phyloP scores from a whole-genome alignment of 768 basidiomycete genomes.

The Steccherinum ochraceum region DNA sequence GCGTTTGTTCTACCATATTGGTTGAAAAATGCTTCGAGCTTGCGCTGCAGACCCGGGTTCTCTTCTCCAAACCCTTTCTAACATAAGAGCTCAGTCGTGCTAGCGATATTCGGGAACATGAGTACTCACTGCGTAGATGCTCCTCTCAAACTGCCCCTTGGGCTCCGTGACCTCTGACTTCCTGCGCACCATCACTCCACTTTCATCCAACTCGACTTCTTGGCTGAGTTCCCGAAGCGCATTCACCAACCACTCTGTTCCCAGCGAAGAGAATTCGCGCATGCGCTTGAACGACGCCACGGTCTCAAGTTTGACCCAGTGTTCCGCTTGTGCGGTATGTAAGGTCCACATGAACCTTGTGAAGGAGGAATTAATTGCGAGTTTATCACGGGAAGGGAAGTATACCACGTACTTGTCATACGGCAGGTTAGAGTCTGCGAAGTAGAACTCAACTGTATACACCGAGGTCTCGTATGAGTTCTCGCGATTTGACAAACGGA shows the following conservation, averaged over 20 bases:
- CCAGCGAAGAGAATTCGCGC: constrained; percentile 59
- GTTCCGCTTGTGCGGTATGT: constrained; percentile 71
- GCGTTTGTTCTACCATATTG: constrained; percentile 74
- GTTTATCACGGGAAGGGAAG: too few species aligned
- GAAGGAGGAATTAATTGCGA: constrained; percentile 3
- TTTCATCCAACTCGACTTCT: constrained; percentile 69
- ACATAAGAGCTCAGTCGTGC: not conserved
- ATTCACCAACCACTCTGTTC: constrained; percentile 61
- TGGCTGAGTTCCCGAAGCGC: constrained; percentile 47
- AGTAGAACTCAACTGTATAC: constrained; percentile 85
- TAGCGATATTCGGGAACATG: not conserved
- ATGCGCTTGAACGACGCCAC: constrained; percentile 95
- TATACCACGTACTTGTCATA: constrained; percentile 63
- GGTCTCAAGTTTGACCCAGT: constrained; percentile 86
- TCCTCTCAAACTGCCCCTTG: constrained; percentile 74
- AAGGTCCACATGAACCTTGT: constrained; percentile 93
- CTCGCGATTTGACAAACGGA: not conserved
- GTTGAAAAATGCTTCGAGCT: constrained; percentile 75
- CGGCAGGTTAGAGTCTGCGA: constrained; percentile 93
- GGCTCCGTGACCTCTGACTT: constrained; percentile 71
- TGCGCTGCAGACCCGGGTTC: constrained; percentile 55
- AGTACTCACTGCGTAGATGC: constrained; percentile 80
- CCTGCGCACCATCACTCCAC: constrained; percentile 67
- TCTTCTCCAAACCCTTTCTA: constrained; percentile 87
- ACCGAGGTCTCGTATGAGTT: not conserved